Percentiles rank a stretch among this genome's conserved stretches.
These are phyloP conservation scores for Pythium chondricola DNA, from an alignment of 352 stramenopile genomes.

Conservation along the genomic window DNA sequence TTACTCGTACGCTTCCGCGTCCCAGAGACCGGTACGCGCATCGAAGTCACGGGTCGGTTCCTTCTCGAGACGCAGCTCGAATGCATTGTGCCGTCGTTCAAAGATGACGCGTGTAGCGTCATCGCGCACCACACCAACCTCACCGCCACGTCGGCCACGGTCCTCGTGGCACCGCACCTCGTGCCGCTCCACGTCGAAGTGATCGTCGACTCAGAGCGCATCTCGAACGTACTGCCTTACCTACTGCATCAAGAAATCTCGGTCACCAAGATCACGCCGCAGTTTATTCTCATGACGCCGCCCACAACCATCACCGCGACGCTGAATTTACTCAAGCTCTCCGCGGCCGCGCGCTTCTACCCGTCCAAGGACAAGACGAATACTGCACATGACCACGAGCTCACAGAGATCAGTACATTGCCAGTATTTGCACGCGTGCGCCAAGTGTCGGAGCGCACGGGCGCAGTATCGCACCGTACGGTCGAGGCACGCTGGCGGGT, in stretches of 20 bases:
- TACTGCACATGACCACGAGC: neutral
- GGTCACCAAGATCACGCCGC: conserved; percentile 41
- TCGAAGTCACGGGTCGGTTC: conserved; percentile 42
- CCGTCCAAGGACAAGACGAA: conserved; percentile 2
- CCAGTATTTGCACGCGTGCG: conserved; percentile 52
- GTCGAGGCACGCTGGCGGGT: conserved; percentile 45
- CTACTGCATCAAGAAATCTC: conserved; percentile 43
- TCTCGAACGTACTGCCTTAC: conserved; percentile 48
- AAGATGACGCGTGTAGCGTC: conserved; percentile 24
- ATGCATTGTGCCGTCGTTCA: conserved; percentile 46
- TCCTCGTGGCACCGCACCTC: conserved; percentile 40
- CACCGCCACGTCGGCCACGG: conserved; percentile 30
- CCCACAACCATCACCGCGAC: conserved; percentile 32
- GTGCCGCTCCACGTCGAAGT: conserved; percentile 50
- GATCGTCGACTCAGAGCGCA: conserved; percentile 41
- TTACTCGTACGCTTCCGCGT: conserved; percentile 56
- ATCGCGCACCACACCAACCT: conserved; percentile 36
- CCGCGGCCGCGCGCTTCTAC: conserved; percentile 11
- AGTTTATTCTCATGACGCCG: conserved; percentile 52
- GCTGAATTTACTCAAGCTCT: conserved; percentile 54
- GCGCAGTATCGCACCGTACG: conserved; percentile 42
- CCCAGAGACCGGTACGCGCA: conserved; percentile 15
- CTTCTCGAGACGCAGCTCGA: conserved; percentile 55
- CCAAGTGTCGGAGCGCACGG: conserved; percentile 44
- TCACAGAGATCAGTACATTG: conserved; percentile 37